Conservation (phyloP, 176 grass and related monocot species). For the Olyra latifolia region DNA sequence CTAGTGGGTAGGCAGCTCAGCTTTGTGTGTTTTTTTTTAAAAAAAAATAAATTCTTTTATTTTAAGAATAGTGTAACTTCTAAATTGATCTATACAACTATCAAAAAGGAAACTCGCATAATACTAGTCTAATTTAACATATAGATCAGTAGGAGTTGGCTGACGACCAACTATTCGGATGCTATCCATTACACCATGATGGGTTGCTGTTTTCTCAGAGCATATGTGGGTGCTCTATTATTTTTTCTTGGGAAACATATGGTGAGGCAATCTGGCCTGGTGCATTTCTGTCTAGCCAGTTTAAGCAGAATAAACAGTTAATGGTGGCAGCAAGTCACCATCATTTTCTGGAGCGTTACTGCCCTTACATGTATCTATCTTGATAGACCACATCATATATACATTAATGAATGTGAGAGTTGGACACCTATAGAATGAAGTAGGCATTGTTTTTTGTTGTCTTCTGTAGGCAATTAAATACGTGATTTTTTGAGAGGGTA, state of each 20-base stretch:
- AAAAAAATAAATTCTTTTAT: neutral
- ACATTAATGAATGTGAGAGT: neutral
- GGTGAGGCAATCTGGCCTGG: neutral
- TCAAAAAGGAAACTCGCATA: neutral
- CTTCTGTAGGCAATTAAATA: neutral
- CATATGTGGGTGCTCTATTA: neutral
- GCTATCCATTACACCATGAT: neutral
- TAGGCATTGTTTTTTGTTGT: neutral
- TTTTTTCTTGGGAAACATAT: neutral
- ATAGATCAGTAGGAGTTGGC: conserved; percentile 20
- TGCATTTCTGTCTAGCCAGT: neutral
- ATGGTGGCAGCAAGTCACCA: neutral
- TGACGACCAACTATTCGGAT: neutral
- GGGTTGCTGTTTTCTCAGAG: neutral
- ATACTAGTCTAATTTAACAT: neutral
- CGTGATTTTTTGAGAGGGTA: neutral
- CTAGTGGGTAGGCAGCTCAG: neutral
- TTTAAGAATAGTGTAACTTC: neutral
- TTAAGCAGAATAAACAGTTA: neutral
- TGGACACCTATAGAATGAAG: neutral
- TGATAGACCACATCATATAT: neutral
- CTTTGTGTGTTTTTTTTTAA: neutral
- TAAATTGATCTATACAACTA: neutral
- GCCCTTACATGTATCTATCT: neutral
- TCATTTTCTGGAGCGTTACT: neutral